Percentiles rank a stretch among this genome's conserved stretches.
Evolutionary conservation across 768 basidiomycete species (phyloP).

Genomic region (Lenzites betulinus): DNA sequence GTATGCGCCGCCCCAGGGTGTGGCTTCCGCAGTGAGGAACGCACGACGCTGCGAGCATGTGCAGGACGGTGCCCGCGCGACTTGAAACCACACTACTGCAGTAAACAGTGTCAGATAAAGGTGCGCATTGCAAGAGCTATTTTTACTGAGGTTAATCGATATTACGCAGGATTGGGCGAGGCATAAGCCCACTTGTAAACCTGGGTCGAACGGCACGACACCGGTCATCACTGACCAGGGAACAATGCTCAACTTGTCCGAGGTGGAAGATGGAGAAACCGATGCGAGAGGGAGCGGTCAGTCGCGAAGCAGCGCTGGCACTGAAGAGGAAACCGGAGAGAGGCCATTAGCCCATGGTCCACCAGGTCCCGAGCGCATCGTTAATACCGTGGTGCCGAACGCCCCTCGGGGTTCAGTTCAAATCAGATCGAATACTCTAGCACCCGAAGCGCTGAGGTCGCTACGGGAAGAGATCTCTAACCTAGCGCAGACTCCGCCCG

Average conservation of each 20-base stretch:
- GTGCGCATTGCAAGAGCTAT: neutral
- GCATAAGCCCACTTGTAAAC: neutral
- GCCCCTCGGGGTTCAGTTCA: too few relatives aligned
- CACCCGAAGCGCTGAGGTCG: too few relatives aligned
- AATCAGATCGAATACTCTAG: too few relatives aligned
- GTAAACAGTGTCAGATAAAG: slow-evolving; percentile 22
- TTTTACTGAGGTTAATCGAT: neutral
- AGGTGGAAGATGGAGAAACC: neutral
- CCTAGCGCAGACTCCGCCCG: too few relatives aligned
- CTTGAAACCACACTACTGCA: slow-evolving; percentile 22
- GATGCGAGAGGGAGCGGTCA: neutral
- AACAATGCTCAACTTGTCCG: neutral
- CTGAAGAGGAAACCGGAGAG: neutral
- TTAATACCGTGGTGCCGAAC: too few relatives aligned
- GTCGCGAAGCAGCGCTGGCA: neutral
- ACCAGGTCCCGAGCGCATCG: neutral
- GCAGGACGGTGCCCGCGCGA: slow-evolving; percentile 17
- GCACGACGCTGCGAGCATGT: neutral
- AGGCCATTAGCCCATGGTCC: neutral
- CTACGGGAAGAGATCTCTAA: too few relatives aligned
- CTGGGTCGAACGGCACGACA: neutral
- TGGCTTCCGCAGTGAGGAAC: neutral
- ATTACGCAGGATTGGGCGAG: neutral
- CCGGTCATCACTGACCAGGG: neutral
- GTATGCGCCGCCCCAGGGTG: neutral